Percentiles rank a stretch among this genome's conserved stretches.
Evolutionary conservation across 2,329 filamentous ascomycete genomes (phyloP).

Genomic region (Coniosporium tulheliwenetii): DNA sequence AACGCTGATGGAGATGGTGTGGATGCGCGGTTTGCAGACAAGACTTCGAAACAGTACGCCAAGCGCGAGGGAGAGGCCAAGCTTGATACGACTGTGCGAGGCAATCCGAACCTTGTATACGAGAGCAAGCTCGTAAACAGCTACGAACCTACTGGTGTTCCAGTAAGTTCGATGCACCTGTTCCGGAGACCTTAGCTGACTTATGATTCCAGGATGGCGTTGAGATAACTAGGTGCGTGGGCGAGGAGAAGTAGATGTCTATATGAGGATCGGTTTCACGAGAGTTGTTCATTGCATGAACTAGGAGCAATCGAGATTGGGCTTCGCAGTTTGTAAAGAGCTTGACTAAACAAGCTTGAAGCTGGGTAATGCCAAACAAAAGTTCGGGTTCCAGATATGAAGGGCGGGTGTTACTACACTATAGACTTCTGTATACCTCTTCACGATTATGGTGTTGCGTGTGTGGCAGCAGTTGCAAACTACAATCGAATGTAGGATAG

Average conservation of each 20-base stretch:
- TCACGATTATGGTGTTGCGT: no score
- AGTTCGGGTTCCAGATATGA: no score
- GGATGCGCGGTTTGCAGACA: slow-evolving; percentile 26
- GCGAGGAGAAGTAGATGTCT: slow-evolving; percentile 11
- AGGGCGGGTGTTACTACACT: no score
- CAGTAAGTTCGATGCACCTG: slow-evolving; percentile 30
- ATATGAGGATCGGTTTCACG: slow-evolving; percentile 4
- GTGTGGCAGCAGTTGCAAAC: no score
- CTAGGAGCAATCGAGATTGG: no score
- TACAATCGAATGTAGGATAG: no score
- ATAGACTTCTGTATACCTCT: no score
- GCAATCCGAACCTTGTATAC: slow-evolving; percentile 52
- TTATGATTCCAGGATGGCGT: slow-evolving; percentile 40
- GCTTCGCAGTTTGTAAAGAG: no score
- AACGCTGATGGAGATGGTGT: slow-evolving; percentile 13
- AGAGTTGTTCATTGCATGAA: no score
- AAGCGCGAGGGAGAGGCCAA: slow-evolving; percentile 30
- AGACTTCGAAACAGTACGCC: slow-evolving; percentile 31
- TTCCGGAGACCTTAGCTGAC: slow-evolving; percentile 4
- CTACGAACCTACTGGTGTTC: slow-evolving; percentile 51
- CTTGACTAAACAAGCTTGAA: no score
- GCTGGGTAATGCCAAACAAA: no score
- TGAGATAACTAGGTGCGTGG: slow-evolving; percentile 47
- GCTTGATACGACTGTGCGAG: slow-evolving; percentile 24
- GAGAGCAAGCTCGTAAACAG: slow-evolving; percentile 47